Conservation (phyloP, 176 grass and related monocot species). For the Oryza punctata region DNA sequence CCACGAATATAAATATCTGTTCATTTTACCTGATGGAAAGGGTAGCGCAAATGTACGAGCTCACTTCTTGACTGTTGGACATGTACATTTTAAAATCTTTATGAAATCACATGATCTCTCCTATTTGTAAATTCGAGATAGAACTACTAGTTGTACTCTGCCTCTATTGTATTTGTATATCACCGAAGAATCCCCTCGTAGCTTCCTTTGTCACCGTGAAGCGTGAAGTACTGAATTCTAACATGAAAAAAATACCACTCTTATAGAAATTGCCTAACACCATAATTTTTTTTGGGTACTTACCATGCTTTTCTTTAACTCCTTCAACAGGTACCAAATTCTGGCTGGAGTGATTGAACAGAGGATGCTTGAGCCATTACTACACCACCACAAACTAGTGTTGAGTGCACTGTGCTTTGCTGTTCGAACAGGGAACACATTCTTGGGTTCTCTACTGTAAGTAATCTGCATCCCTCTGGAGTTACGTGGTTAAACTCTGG, state of each 20-base stretch:
- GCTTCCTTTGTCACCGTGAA: constrained; percentile 7
- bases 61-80: no score
- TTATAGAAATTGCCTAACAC: background rate
- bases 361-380: constrained; percentile 81
- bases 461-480: constrained; percentile 29
- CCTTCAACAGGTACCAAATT: constrained; percentile 74
- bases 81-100: no score
- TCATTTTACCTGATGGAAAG: background rate
- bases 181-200: no score
- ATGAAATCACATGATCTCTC: no score
- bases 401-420: constrained; percentile 88
- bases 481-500: background rate
- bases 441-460: constrained; percentile 92
- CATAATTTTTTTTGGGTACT: background rate
- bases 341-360: constrained; percentile 95
- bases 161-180: constrained; percentile 4
- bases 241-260: background rate
- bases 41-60: background rate
- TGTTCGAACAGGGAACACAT: constrained; percentile 94
- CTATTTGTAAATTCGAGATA: background rate
- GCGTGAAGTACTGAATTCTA: background rate
- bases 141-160: constrained; percentile 2
- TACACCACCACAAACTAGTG: constrained; percentile 72
- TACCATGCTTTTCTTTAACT: constrained; percentile 15
- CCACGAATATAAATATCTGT: background rate